Conservation (phyloP, 2,329 filamentous ascomycete genomes). For the Exophiala aquamarina region DNA sequence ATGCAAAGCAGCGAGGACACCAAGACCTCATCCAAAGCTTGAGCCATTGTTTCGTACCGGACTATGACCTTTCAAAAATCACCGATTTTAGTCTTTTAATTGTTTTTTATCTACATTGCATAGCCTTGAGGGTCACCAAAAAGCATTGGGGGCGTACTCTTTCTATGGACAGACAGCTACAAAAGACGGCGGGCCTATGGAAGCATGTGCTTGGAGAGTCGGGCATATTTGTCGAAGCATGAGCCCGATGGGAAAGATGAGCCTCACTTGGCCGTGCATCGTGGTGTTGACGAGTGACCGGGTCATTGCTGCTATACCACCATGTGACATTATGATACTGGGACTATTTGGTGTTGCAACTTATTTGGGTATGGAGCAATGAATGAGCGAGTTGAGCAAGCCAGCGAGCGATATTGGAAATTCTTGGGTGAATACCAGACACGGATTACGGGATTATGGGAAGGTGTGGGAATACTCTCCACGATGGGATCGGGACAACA, state of each 20-base stretch:
- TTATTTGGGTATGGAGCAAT: neutral
- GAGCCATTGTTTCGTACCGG: neutral
- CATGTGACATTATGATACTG: constrained; percentile 1
- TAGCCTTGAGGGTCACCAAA: neutral
- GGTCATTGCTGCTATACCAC: neutral
- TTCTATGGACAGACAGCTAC: constrained; percentile 1
- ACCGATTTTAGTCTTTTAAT: constrained; percentile 8
- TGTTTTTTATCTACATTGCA: neutral
- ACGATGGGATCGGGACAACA: too few relatives aligned
- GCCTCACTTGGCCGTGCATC: too few relatives aligned
- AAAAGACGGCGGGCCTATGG: constrained; percentile 3
- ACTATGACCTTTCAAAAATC: neutral
- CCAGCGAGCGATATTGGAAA: neutral
- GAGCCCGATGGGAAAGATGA: too few relatives aligned
- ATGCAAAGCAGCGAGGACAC: constrained; percentile 28
- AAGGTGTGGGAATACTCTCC: neutral
- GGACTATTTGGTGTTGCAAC: neutral
- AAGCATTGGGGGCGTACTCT: neutral
- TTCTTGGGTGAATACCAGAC: neutral
- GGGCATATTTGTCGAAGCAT: too few relatives aligned
- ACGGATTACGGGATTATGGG: neutral
- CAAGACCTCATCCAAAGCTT: constrained; percentile 12
- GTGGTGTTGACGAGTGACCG: too few relatives aligned
- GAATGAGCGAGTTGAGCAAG: neutral
- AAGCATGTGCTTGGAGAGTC: neutral